These are phyloP conservation scores for Capsicum pubescens DNA, from an alignment of 257 asterid genomes.

Conservation along the genomic window DNA sequence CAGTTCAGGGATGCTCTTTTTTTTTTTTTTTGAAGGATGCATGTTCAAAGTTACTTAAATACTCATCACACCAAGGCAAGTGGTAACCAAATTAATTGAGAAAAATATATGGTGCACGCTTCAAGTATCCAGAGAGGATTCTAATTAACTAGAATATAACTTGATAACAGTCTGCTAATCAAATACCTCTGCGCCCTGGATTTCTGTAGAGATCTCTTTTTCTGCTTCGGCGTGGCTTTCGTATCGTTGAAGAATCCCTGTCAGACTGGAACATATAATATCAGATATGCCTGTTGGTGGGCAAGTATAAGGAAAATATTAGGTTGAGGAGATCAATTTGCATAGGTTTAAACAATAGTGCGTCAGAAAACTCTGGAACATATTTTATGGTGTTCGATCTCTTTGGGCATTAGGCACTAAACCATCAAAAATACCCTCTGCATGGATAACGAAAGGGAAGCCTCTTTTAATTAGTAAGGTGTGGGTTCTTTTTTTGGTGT, in stretches of 20 bases:
- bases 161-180: conserved; percentile 2
- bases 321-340: too few species aligned
- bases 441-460: background rate
- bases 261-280: background rate
- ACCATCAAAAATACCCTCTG: background rate
- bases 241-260: background rate
- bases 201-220: background rate
- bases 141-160: background rate
- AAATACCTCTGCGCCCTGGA: background rate
- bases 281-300: background rate
- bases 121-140: background rate
- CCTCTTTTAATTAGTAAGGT: background rate
- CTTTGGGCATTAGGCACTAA: background rate
- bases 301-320: background rate
- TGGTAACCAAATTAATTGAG: too few species aligned
- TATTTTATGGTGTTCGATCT: background rate
- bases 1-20: background rate
- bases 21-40: background rate
- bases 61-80: background rate
- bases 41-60: too few species aligned
- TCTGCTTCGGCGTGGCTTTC: background rate
- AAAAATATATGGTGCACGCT: background rate
- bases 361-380: too few species aligned
- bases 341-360: too few species aligned
- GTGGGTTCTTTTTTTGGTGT: background rate